A percentile compares a stretch with the other conserved stretches of the same genome.
Evolutionary conservation across 495 filamentous ascomycete genomes (phyloP).

Genomic region (Tuber microsphaerosporum): DNA sequence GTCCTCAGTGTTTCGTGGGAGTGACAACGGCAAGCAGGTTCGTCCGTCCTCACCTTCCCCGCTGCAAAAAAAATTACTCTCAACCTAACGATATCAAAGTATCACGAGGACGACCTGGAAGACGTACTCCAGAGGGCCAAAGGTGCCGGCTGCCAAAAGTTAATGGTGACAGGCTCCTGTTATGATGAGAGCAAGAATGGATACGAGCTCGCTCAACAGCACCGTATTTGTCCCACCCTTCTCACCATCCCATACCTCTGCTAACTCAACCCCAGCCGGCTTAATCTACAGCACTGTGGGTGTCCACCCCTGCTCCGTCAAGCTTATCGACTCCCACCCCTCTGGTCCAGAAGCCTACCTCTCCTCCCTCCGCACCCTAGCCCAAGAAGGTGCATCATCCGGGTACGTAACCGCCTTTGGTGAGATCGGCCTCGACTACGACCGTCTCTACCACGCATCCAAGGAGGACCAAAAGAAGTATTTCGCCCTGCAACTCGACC

Average conservation of each 20-base stretch:
- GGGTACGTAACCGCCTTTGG: slow-evolving; percentile 73
- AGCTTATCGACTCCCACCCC: slow-evolving; percentile 59
- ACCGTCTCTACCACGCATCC: slow-evolving; percentile 70
- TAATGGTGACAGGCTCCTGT: slow-evolving; percentile 91
- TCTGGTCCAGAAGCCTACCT: slow-evolving; percentile 52
- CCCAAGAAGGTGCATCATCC: slow-evolving; percentile 45
- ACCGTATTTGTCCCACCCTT: slow-evolving; percentile 52
- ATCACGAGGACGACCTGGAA: slow-evolving; percentile 70
- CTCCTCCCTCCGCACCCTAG: slow-evolving; percentile 55
- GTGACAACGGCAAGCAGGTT: slow-evolving; percentile 69
- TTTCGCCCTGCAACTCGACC: slow-evolving; percentile 69
- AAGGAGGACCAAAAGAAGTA: slow-evolving; percentile 74
- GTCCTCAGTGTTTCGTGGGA: slow-evolving; percentile 75
- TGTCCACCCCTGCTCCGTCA: slow-evolving; percentile 78
- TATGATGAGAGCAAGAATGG: slow-evolving; percentile 69
- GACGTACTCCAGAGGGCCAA: slow-evolving; percentile 68
- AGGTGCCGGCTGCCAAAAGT: slow-evolving; percentile 70
- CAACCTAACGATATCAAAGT: slow-evolving; percentile 26
- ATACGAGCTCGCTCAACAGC: slow-evolving; percentile 61
- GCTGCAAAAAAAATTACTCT: background rate
- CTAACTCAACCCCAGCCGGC: slow-evolving; percentile 52
- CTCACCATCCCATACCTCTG: slow-evolving; percentile 11
- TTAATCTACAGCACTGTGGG: slow-evolving; percentile 64
- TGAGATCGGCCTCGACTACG: slow-evolving; percentile 94
- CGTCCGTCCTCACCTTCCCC: background rate